A percentile compares a stretch with the other conserved stretches of the same genome.
phyloP scores from a whole-genome alignment of 257 asterid species.

The Lycium ferocissimum region DNA sequence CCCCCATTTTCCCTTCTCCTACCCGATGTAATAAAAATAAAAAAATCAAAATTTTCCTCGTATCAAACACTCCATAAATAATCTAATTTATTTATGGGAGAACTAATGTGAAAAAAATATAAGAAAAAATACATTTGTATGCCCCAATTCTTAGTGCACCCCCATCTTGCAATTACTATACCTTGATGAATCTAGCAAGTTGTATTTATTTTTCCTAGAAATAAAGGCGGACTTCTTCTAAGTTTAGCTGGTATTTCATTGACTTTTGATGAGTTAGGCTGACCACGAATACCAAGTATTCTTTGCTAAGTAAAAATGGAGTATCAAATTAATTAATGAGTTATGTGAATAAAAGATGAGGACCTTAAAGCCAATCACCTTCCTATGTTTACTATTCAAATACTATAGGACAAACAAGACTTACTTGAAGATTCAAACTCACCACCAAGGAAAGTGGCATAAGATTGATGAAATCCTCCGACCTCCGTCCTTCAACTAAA shows the following conservation, averaged over 20 bases:
- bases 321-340: not conserved
- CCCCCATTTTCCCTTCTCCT: no score
- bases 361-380: no score
- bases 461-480: no score
- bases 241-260: slow-evolving; percentile 16
- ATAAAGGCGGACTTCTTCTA: slow-evolving; percentile 1
- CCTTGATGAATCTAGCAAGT: not conserved
- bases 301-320: not conserved
- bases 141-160: not conserved
- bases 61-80: not conserved
- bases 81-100: not conserved
- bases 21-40: no score
- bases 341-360: not conserved
- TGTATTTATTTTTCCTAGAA: not conserved
- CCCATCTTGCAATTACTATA: not conserved
- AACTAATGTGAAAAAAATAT: not conserved
- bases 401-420: no score
- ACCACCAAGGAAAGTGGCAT: no score
- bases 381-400: no score
- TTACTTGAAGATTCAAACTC: no score
- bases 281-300: not conserved
- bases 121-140: no score
- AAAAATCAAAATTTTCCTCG: no score
- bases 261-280: not conserved
- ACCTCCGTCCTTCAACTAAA: no score